Evolutionary conservation across 1,284 basidiomycete species (phyloP).

Genomic region (Sphagnurus paluster): DNA sequence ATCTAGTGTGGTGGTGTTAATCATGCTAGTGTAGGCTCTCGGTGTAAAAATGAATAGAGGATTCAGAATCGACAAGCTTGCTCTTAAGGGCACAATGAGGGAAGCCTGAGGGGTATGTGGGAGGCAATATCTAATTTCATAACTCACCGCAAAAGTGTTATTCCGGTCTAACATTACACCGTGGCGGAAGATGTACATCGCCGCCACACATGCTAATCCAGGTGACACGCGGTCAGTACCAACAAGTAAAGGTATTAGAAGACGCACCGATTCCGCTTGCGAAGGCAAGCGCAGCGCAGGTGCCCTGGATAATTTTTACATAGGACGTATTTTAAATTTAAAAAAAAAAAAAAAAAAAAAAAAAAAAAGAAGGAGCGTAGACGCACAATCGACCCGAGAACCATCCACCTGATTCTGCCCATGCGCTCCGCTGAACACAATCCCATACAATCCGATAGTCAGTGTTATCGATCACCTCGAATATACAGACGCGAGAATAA

Average conservation of each 20-base stretch:
- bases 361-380: no score
- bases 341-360: no score
- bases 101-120: no score
- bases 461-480: background rate
- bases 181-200: constrained; percentile 30
- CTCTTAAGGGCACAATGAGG: no score
- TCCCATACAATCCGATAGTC: no score
- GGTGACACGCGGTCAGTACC: no score
- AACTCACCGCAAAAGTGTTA: constrained; percentile 31
- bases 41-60: no score
- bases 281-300: constrained; percentile 17
- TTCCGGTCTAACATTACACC: constrained; percentile 27
- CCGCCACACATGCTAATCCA: constrained; percentile 24
- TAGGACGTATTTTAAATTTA: no score
- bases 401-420: constrained; percentile 15
- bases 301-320: no score
- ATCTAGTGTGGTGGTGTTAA: constrained; percentile 38
- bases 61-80: no score
- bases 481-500: background rate
- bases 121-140: no score
- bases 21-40: no score
- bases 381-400: constrained; percentile 21
- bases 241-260: background rate
- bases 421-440: constrained; percentile 16
- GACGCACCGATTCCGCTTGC: constrained; percentile 20